phyloP scores from a whole-genome alignment of 768 basidiomycete genomes.

The Artomyces pyxidatus region DNA sequence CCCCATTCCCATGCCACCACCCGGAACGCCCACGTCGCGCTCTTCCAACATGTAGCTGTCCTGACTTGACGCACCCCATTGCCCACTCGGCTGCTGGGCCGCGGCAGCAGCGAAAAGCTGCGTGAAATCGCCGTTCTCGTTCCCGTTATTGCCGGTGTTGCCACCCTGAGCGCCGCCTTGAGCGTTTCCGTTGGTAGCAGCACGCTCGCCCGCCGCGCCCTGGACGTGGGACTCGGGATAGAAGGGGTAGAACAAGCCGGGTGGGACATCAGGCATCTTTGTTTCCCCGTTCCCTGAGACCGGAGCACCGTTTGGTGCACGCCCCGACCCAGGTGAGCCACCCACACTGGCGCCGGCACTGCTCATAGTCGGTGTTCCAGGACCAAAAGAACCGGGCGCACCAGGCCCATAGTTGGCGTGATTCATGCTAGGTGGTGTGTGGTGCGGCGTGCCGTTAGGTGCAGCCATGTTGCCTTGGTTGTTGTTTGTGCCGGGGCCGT shows the following conservation, averaged over 20 bases:
- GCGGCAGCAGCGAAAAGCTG: constrained; percentile 55
- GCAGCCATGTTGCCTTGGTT: background rate
- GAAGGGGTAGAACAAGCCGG: constrained; percentile 70
- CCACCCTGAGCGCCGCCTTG: background rate
- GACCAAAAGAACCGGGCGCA: constrained; percentile 21
- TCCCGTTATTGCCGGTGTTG: constrained; percentile 12
- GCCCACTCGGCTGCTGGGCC: constrained; percentile 45
- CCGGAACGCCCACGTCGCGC: constrained; percentile 29
- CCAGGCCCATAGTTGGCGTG: constrained; percentile 24
- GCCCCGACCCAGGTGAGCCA: background rate
- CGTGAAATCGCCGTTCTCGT: constrained; percentile 33
- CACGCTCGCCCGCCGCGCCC: constrained; percentile 4
- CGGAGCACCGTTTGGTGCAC: background rate
- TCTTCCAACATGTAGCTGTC: constrained; percentile 68
- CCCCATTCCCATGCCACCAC: constrained; percentile 8
- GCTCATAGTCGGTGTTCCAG: constrained; percentile 13
- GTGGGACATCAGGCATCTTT: constrained; percentile 57
- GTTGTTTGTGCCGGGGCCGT: constrained; percentile 4
- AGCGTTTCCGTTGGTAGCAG: background rate
- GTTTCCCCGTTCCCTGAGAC: constrained; percentile 13
- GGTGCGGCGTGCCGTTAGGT: constrained; percentile 9
- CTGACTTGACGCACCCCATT: constrained; percentile 46
- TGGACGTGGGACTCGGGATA: constrained; percentile 45
- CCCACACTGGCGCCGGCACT: constrained; percentile 10
- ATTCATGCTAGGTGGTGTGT: constrained; percentile 26